Percentiles rank a stretch among this genome's conserved stretches.
phyloP scores from a whole-genome alignment of 2,329 filamentous ascomycete genomes.

The Ceratocystis papillata region DNA sequence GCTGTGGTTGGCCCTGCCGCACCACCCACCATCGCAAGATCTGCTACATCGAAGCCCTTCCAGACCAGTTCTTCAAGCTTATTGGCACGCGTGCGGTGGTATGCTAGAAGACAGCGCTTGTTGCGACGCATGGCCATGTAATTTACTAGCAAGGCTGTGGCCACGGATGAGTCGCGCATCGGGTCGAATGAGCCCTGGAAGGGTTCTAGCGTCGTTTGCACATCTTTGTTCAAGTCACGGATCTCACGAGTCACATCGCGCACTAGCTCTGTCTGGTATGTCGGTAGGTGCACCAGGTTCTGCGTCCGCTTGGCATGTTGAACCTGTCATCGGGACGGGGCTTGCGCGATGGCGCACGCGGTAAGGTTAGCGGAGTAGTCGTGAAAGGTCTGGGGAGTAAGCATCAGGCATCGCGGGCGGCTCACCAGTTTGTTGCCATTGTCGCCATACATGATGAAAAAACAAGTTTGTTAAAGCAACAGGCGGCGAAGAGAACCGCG shows the following conservation, averaged over 20 bases:
- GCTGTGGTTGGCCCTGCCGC: slow-evolving; percentile 24
- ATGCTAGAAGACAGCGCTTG: slow-evolving; percentile 88
- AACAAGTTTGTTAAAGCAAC: no score
- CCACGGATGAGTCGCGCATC: slow-evolving; percentile 66
- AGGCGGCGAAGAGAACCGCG: neutral
- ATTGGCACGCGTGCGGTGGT: slow-evolving; percentile 80
- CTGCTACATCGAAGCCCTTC: slow-evolving; percentile 74
- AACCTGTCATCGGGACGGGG: slow-evolving; percentile 32
- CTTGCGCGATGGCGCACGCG: slow-evolving; percentile 40
- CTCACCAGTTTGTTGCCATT: slow-evolving; percentile 25
- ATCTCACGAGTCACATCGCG: slow-evolving; percentile 83
- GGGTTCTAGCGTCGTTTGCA: slow-evolving; percentile 64
- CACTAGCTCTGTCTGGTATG: slow-evolving; percentile 86
- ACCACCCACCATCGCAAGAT: slow-evolving; percentile 48
- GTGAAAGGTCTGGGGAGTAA: neutral
- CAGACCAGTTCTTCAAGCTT: slow-evolving; percentile 91
- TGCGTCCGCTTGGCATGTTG: slow-evolving; percentile 93
- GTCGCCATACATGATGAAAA: slow-evolving; percentile 25
- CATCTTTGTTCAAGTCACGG: slow-evolving; percentile 81
- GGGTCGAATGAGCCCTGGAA: slow-evolving; percentile 82
- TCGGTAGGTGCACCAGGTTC: slow-evolving; percentile 71
- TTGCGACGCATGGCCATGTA: slow-evolving; percentile 92
- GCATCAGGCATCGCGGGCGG: neutral
- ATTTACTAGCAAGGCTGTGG: slow-evolving; percentile 81
- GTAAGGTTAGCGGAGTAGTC: neutral